These are phyloP conservation scores for Claviceps maximensis DNA, from an alignment of 2,329 filamentous ascomycete genomes.

Conservation along the genomic window DNA sequence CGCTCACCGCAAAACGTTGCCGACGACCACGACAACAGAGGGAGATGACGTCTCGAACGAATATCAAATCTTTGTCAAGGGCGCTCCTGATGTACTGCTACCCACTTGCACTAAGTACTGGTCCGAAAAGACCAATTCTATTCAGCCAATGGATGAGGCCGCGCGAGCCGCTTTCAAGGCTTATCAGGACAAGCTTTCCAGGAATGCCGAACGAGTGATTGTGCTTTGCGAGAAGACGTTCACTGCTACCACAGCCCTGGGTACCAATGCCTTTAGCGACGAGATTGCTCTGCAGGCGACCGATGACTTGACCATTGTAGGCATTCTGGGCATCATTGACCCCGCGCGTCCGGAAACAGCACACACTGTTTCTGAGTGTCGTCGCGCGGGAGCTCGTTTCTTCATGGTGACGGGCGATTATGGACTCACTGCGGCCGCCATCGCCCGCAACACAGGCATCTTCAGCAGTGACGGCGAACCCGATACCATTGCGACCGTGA, in stretches of 20 bases:
- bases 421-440: constrained; percentile 48
- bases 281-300: constrained; percentile 29
- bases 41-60: constrained; percentile 12
- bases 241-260: constrained; percentile 12
- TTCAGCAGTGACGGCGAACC: constrained; percentile 36
- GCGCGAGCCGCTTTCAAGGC: constrained; percentile 20
- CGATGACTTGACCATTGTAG: constrained; percentile 32
- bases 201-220: constrained; percentile 30
- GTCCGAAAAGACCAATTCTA: constrained; percentile 17
- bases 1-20: constrained; percentile 15
- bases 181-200: constrained; percentile 26
- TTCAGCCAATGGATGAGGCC: constrained; percentile 21
- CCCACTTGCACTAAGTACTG: constrained; percentile 22
- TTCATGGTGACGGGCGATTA: constrained; percentile 37
- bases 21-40: background rate
- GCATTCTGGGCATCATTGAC: constrained; percentile 38
- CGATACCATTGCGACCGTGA: constrained; percentile 18
- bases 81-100: constrained; percentile 38
- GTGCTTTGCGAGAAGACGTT: constrained; percentile 27
- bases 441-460: constrained; percentile 52
- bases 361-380: constrained; percentile 26
- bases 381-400: constrained; percentile 30
- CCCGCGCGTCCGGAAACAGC: constrained; percentile 31
- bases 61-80: constrained; percentile 37
- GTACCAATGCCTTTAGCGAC: constrained; percentile 36